Base-by-base conservation (phyloP, 148 eudicot genomes). In the Rhododendron williamsianum region DNA sequence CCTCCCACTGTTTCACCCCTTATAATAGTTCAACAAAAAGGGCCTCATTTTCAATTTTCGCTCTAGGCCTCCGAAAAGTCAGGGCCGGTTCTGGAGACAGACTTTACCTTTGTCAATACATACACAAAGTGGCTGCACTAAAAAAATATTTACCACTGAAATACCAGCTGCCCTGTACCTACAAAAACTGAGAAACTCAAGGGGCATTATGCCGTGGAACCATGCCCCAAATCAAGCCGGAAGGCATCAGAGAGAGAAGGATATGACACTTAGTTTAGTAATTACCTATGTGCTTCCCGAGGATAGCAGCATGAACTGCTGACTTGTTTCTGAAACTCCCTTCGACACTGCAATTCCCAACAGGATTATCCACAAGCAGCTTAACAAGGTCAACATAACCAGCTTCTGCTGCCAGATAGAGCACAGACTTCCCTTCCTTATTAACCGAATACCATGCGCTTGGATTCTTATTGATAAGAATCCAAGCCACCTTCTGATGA, bases 361-460 rank as follows among this genome's bases (percentile, higher is more conserved):
- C 56, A 12, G 88, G 89, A 48, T 87, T 87, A n/a, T 87, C 89
- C 82, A 85, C 6, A 12, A 87, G 85, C 21, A 82, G 38, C 85
- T 33, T 82, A 23, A 85, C 89, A 82, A 89, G 67, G 10, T 60
- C 65, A 45, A 27, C 80, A 48, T 49, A 87, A 18, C 91, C 89
- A 0, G 86, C 89, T 82, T 89, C 84, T 25, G 87, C 90, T 21
- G 90, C 87, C 72, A 89, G 83, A 85, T 87, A 89, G 87, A 89
- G 63, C 52, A 87, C 82, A 48, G 87, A 87, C 77, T 85, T 83
- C 49, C 89, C 86, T 78, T 87, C 87, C 18, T 60, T 83, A 65
- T 89, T 89, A 11, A 48, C 52, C 0, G 85, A 77, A 80, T 87
- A 89, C 4, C 81, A 63, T 16, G 83, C 81, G 15, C 72, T 78